A percentile compares a stretch with the other conserved stretches of the same genome.
Evolutionary conservation across 73 alveolate species (phyloP).

Genomic region (Paramecium bursaria): DNA sequence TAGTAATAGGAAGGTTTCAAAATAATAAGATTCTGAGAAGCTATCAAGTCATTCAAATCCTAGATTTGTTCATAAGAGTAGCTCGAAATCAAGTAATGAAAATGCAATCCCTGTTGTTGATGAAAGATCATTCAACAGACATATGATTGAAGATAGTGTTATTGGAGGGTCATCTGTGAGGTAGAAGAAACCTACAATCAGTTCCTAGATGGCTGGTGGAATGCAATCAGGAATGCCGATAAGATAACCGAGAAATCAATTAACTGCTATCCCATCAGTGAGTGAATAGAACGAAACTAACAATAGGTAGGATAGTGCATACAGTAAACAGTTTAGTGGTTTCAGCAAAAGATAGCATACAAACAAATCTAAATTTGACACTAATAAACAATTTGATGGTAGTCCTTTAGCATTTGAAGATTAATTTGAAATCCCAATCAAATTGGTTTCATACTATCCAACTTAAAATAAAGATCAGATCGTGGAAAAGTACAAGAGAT

Average conservation of each 20-base stretch:
- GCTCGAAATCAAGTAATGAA: conserved; percentile 31
- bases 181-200: conserved; percentile 39
- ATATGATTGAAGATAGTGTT: conserved; percentile 33
- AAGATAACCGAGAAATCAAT: conserved; percentile 14
- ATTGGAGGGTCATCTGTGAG: neutral
- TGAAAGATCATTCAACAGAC: neutral
- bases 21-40: conserved; percentile 55
- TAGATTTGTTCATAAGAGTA: neutral
- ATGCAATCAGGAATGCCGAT: conserved; percentile 13
- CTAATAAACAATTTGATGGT: too few relatives aligned
- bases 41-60: conserved; percentile 20
- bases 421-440: too few relatives aligned
- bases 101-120: neutral
- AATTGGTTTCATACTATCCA: too few relatives aligned
- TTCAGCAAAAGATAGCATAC: too few relatives aligned
- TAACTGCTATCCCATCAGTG: conserved; percentile 35
- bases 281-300: too few relatives aligned
- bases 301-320: too few relatives aligned
- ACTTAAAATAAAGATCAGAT: too few relatives aligned
- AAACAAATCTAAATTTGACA: too few relatives aligned
- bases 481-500: too few relatives aligned
- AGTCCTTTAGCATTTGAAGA: too few relatives aligned
- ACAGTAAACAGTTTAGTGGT: too few relatives aligned
- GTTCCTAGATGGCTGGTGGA: too few relatives aligned
- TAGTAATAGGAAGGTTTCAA: conserved; percentile 26